Conservation (phyloP, 108 stramenopile genomes). For the Parmales sp. region DNA sequence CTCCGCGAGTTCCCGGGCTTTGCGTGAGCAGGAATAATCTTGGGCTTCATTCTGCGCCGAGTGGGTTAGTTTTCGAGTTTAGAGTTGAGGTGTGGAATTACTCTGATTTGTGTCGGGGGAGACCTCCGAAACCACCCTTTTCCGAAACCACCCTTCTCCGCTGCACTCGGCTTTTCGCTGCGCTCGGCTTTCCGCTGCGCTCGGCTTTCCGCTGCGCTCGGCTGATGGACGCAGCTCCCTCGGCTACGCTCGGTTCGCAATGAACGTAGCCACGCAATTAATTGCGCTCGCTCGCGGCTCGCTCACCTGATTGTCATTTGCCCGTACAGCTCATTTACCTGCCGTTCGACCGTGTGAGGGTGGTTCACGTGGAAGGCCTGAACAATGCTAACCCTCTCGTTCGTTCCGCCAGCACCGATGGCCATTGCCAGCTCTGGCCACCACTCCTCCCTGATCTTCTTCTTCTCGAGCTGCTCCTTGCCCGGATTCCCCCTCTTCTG, state of each 20-base stretch:
- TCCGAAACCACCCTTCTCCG: too few species aligned
- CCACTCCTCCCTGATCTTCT: background rate
- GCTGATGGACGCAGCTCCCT: too few species aligned
- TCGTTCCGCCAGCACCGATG: background rate
- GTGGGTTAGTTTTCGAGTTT: too few species aligned
- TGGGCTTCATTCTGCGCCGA: background rate
- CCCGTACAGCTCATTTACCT: slow-evolving; percentile 1
- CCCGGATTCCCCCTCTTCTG: background rate
- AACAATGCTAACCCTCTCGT: background rate
- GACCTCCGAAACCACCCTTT: too few species aligned
- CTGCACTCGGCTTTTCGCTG: too few species aligned
- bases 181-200: too few species aligned
- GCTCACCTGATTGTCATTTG: background rate
- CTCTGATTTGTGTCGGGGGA: too few species aligned
- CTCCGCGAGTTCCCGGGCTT: background rate
- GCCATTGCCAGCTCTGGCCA: background rate
- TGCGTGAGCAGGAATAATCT: background rate
- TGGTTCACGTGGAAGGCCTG: background rate
- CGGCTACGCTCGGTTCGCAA: too few species aligned
- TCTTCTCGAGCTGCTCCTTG: background rate
- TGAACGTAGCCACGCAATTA: too few species aligned
- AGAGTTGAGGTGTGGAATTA: too few species aligned
- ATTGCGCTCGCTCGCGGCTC: too few species aligned
- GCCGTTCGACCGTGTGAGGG: background rate
- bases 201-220: too few species aligned